Percentiles rank a stretch among this genome's conserved stretches.
phyloP scores from a whole-genome alignment of 2,329 filamentous ascomycete species.

The Ceratocystis colombiana region DNA sequence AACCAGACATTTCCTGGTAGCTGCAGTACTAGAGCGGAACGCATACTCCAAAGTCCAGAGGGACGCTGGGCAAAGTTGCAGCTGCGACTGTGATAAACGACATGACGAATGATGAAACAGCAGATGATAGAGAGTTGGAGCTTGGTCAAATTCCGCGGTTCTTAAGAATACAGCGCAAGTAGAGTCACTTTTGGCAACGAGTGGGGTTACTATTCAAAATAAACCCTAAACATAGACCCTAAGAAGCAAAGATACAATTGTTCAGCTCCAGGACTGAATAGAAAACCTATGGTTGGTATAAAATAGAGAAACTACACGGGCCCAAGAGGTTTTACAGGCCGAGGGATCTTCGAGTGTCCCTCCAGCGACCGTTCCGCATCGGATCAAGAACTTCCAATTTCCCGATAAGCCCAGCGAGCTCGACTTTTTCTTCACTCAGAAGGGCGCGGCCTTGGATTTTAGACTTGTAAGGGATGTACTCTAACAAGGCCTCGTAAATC shows the following conservation, averaged over 20 bases:
- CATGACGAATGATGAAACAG: conserved; percentile 26
- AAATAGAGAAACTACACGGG: not conserved
- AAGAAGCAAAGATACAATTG: not conserved
- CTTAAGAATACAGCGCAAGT: not conserved
- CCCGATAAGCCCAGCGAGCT: conserved; percentile 49
- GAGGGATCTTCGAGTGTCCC: conserved; percentile 49
- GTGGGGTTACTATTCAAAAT: not conserved
- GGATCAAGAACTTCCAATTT: conserved; percentile 62
- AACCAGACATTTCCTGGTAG: not conserved
- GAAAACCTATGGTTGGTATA: not conserved
- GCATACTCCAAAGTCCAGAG: conserved; percentile 46
- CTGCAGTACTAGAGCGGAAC: not conserved
- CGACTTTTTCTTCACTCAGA: conserved; percentile 35
- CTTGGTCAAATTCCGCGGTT: not conserved
- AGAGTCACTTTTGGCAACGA: conserved; percentile 12
- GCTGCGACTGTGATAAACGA: conserved; percentile 33
- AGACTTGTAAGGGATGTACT: conserved; percentile 55
- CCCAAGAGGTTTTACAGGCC: conserved; percentile 23
- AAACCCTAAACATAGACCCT: not conserved
- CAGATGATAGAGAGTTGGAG: conserved; percentile 28
- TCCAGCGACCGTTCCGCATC: conserved; percentile 64
- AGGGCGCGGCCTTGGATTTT: conserved; percentile 41
- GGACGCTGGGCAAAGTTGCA: conserved; percentile 33
- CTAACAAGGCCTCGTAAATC: conserved; percentile 77
- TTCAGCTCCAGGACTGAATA: not conserved